These are phyloP conservation scores for Fusarium sp. DNA, from an alignment of 2,329 filamentous ascomycete species.

Conservation along the genomic window DNA sequence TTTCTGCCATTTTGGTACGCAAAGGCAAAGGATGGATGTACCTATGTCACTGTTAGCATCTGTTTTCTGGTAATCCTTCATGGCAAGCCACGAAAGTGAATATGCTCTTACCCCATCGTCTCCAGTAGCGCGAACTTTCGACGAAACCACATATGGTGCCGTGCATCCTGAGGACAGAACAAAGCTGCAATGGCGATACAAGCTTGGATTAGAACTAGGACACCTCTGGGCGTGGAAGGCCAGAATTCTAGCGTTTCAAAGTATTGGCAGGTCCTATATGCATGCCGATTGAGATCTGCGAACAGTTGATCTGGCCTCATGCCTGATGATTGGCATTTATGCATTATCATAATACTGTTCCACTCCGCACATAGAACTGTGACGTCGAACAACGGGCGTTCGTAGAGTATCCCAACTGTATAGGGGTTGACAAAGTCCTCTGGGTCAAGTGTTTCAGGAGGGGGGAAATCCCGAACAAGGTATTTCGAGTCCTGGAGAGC, in stretches of 20 bases:
- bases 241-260: conserved; percentile 83
- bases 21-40: conserved; percentile 84
- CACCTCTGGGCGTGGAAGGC: conserved; percentile 75
- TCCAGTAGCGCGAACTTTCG: conserved; percentile 84
- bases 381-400: conserved; percentile 75
- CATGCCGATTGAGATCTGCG: conserved; percentile 68
- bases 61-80: background rate
- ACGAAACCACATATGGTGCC: conserved; percentile 82
- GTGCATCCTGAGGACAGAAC: conserved; percentile 80
- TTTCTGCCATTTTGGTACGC: conserved; percentile 77
- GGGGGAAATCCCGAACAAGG: conserved; percentile 72
- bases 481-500: conserved; percentile 70
- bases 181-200: conserved; percentile 80
- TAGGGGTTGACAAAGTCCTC: conserved; percentile 81
- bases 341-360: conserved; percentile 83
- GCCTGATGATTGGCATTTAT: conserved; percentile 76
- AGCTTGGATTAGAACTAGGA: conserved; percentile 78
- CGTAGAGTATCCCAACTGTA: conserved; percentile 74
- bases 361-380: conserved; percentile 83
- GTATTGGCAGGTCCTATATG: conserved; percentile 78
- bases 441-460: conserved; percentile 60
- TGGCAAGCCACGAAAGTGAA: background rate
- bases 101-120: conserved; percentile 73
- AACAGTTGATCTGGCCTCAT: conserved; percentile 62
- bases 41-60: conserved; percentile 57